Evolutionary conservation across 306 rosid species (phyloP), one percentile per base, ranked within the genome.

Genomic region (Oemleria cerasiformis): DNA sequence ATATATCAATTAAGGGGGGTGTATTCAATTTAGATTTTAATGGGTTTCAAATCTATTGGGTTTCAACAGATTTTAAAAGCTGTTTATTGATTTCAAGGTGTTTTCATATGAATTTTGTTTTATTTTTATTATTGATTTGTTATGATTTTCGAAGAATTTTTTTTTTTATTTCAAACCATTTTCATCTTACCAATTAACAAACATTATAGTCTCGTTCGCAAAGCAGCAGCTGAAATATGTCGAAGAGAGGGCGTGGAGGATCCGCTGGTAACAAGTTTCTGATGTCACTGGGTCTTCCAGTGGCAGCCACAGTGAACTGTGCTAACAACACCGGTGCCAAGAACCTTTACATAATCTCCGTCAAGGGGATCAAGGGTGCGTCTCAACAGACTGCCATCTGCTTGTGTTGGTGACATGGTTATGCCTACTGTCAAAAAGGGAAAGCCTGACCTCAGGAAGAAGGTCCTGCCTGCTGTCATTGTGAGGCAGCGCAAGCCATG

Each of bases 401-500:
- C 98, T 5, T 93, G 97, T 61, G 98, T 87, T 8, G 98, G 98
- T 0, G 97, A 93, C 80, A 93, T 93, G 97, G 98, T 93, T 3
- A 93, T 88, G 97, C 97, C 98, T 23, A 93, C 98, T 34, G 97
- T 90, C 6, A 93, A 93, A 89, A 90, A 93, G 44, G 97, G 97
- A 2, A 92, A 92, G 66, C 97, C 98, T 0, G 96, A 92, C 73
- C 96, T 92, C 17, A 83, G 97, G 73, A 92, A 92, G 84, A 92
- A 92, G 89, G 98, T 93, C 5, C 48, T 93, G 44, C 96, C 98
- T 1, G 97, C 98, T 2, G 97, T 90, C 73, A 90, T 93, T 67
- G 98, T 93, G 25, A 86, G 96, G 23, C 98, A 93, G 85, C 86
- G 96, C 64, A 93, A 93, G 77, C 97, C 97, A 0, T 93, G 93